Percentiles rank a stretch among this genome's conserved stretches.
These are phyloP conservation scores for Waltiozyma sp. DNA, from an alignment of 1,139 yeast species.

Conservation along the genomic window DNA sequence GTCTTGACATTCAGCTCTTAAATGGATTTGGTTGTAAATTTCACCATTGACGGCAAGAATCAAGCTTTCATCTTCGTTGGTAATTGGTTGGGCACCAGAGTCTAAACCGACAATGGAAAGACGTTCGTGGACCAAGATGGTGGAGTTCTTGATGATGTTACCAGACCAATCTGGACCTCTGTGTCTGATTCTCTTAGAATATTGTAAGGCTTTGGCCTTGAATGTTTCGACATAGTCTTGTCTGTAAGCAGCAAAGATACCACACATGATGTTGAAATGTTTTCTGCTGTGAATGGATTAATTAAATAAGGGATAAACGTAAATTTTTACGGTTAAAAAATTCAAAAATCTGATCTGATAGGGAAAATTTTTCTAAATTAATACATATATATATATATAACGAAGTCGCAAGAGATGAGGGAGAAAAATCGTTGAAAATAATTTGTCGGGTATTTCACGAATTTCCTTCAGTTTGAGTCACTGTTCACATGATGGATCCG, in stretches of 20 bases:
- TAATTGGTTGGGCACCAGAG: slow-evolving; percentile 96
- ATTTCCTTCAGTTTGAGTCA: no score
- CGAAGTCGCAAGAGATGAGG: no score
- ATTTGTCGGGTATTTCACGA: no score
- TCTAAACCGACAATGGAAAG: slow-evolving; percentile 92
- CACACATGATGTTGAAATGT: slow-evolving; percentile 66
- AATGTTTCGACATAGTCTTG: slow-evolving; percentile 71
- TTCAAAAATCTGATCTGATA: no score
- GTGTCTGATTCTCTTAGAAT: slow-evolving; percentile 88
- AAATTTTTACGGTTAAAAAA: no score
- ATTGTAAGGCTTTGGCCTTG: slow-evolving; percentile 80
- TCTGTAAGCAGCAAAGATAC: slow-evolving; percentile 87
- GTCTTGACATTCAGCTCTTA: slow-evolving; percentile 63
- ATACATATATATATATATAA: no score
- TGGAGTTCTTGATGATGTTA: slow-evolving; percentile 63
- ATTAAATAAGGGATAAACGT: neutral
- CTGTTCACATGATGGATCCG: no score
- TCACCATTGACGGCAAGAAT: slow-evolving; percentile 91
- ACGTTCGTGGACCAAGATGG: slow-evolving; percentile 87
- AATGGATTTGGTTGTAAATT: slow-evolving; percentile 88
- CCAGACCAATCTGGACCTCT: slow-evolving; percentile 99
- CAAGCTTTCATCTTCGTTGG: slow-evolving; percentile 63
- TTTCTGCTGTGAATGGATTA: neutral
- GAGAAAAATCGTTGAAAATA: neutral
- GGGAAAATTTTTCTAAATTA: no score